Conservation (phyloP, 129 eudicot genomes). For the Arctium minus region DNA sequence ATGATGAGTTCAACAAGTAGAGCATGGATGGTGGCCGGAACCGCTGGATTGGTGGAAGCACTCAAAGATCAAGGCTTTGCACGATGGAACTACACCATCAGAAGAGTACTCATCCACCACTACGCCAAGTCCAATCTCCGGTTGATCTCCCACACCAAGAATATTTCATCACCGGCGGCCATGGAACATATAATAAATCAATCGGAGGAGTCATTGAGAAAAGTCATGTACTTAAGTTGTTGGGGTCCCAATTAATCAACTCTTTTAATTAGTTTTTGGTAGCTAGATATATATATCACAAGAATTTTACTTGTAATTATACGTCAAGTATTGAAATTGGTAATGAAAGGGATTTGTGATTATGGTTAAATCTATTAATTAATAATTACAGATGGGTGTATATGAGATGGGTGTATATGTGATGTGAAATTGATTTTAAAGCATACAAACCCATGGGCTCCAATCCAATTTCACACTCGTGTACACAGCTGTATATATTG, state of each 20-base stretch:
- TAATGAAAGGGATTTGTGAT: too few species aligned
- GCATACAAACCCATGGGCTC: too few species aligned
- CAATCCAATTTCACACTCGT: too few species aligned
- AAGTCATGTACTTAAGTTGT: constrained; percentile 33
- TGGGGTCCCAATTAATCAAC: constrained; percentile 24
- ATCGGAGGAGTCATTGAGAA: constrained; percentile 36
- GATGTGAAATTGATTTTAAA: too few species aligned
- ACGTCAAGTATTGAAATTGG: too few species aligned
- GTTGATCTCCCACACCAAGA: constrained; percentile 29
- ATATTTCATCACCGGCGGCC: constrained; percentile 12
- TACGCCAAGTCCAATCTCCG: constrained; percentile 41
- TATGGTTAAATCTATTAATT: too few species aligned
- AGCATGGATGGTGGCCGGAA: constrained; percentile 48
- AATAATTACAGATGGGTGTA: too few species aligned
- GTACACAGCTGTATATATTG: too few species aligned
- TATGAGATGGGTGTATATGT: too few species aligned
- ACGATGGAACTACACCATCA: constrained; percentile 54
- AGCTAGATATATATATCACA: too few species aligned
- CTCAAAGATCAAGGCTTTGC: constrained; percentile 60
- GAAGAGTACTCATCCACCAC: constrained; percentile 31
- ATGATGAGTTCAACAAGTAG: constrained; percentile 31
- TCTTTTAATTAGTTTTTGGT: background rate
- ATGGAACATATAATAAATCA: background rate
- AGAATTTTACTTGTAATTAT: too few species aligned
- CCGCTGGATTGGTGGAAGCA: constrained; percentile 49